Evolutionary conservation across 352 stramenopile species (phyloP).

Genomic region (Pythium volutum): DNA sequence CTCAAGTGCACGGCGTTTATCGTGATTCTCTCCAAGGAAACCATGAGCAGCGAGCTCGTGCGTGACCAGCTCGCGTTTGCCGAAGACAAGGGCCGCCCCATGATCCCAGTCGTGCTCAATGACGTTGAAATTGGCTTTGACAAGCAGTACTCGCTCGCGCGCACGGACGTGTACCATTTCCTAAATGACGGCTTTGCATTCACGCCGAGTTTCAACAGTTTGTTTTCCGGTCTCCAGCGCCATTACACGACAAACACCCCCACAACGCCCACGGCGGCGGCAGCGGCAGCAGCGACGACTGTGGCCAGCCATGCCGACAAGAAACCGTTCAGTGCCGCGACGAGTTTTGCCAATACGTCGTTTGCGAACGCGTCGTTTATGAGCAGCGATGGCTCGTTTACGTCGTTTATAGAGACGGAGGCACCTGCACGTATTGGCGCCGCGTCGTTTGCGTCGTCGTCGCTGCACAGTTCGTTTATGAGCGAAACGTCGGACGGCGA

Average conservation of each 20-base stretch:
- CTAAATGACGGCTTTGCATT: constrained; percentile 71
- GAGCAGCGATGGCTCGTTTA: constrained; percentile 25
- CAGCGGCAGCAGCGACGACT: too few relatives aligned
- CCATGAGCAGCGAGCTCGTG: constrained; percentile 66
- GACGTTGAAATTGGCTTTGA: constrained; percentile 70
- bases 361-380: constrained; percentile 25
- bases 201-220: constrained; percentile 48
- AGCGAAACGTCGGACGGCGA: constrained; percentile 18
- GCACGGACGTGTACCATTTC: constrained; percentile 82
- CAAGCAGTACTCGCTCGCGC: constrained; percentile 78
- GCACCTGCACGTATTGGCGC: background rate
- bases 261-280: too few relatives aligned
- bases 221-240: constrained; percentile 42
- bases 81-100: constrained; percentile 78
- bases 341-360: constrained; percentile 12
- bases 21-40: constrained; percentile 74
- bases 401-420: constrained; percentile 24
- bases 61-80: constrained; percentile 80
- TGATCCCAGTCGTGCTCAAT: constrained; percentile 79
- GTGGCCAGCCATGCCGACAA: constrained; percentile 3
- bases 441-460: background rate
- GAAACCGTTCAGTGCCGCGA: background rate
- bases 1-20: constrained; percentile 74
- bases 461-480: constrained; percentile 16
- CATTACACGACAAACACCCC: constrained; percentile 26